Conservation (phyloP, 73 alveolate species). For the Tetrahymena thermophila region DNA sequence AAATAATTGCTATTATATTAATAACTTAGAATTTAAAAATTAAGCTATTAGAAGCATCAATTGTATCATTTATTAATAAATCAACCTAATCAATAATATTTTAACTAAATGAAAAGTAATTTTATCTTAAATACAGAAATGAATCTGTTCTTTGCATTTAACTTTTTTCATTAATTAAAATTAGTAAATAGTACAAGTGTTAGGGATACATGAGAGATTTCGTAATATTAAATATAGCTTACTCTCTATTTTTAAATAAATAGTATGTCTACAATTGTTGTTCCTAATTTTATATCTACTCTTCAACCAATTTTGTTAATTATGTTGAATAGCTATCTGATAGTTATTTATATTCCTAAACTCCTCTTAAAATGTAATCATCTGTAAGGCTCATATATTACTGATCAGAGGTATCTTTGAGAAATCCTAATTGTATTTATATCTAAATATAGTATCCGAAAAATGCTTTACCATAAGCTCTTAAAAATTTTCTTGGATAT, state of each 20-base stretch:
- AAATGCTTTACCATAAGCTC: neutral
- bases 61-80: neutral
- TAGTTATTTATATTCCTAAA: neutral
- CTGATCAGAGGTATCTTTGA: neutral
- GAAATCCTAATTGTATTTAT: neutral
- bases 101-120: neutral
- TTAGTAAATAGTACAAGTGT: neutral
- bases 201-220: neutral
- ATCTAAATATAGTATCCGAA: neutral
- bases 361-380: neutral
- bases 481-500: neutral
- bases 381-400: neutral
- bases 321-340: neutral
- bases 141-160: neutral
- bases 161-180: neutral
- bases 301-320: neutral
- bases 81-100: neutral
- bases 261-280: neutral
- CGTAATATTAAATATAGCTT: neutral
- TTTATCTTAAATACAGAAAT: neutral
- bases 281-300: neutral
- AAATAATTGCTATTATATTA: neutral
- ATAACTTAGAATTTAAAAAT: neutral
- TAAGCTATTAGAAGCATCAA: neutral
- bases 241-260: neutral